phyloP scores from a whole-genome alignment of 2,329 filamentous ascomycete genomes.

The Fusarium ramigenum region DNA sequence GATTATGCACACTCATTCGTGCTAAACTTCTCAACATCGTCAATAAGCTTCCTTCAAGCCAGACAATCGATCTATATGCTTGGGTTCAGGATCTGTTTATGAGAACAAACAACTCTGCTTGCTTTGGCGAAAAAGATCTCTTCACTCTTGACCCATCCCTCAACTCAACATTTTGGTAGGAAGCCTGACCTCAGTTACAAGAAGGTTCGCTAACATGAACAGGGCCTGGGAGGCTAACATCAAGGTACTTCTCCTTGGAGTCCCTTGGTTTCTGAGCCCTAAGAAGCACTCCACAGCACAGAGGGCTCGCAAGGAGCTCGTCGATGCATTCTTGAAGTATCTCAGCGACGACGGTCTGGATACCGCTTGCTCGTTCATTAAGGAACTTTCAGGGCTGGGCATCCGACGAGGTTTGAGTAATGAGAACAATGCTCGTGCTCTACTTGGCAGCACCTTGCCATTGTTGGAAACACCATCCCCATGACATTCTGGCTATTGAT shows the following conservation, averaged over 20 bases:
- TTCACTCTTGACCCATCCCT: constrained; percentile 18
- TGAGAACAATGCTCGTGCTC: constrained; percentile 35
- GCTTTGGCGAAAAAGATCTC: constrained; percentile 31
- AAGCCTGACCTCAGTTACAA: fast-evolving
- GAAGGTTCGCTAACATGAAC: neutral
- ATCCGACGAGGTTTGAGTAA: constrained; percentile 29
- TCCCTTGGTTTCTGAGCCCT: constrained; percentile 33
- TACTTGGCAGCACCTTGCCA: constrained; percentile 27
- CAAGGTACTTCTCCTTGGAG: constrained; percentile 21
- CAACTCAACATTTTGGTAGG: constrained; percentile 14
- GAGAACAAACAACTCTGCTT: constrained; percentile 35
- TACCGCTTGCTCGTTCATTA: constrained; percentile 29
- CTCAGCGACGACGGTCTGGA: constrained; percentile 6
- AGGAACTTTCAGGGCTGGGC: constrained; percentile 15
- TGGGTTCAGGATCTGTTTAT: constrained; percentile 33
- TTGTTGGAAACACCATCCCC: constrained; percentile 33
- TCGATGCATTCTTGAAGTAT: constrained; percentile 22
- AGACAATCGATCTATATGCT: constrained; percentile 19
- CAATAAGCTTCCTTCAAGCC: constrained; percentile 7
- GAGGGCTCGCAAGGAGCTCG: constrained; percentile 18
- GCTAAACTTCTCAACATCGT: constrained; percentile 5
- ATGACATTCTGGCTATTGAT: constrained; percentile 31
- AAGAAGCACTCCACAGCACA: constrained; percentile 12
- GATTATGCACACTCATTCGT: constrained; percentile 12
- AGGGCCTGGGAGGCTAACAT: constrained; percentile 34